These are phyloP conservation scores for Planoprotostelium fungivorum DNA, from an alignment of 78 protist genomes.

Conservation along the genomic window DNA sequence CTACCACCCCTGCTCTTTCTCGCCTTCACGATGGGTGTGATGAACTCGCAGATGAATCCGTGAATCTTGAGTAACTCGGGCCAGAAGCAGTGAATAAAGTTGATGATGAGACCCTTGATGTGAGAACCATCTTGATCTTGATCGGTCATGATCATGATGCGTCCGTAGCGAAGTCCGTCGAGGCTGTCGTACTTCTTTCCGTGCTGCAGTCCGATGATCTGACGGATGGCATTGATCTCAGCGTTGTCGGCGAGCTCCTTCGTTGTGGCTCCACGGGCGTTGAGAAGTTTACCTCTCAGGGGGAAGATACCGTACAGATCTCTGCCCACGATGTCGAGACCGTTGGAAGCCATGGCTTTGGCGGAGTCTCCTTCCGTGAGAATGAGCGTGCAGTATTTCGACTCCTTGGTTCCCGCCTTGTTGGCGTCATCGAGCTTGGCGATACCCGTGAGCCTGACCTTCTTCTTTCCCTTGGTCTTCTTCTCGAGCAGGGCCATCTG, in stretches of 20 bases:
- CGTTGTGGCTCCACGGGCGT: slow-evolving; percentile 92
- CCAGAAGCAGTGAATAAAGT: slow-evolving; percentile 95
- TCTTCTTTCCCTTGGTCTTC: slow-evolving; percentile 17
- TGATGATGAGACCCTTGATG: slow-evolving; percentile 99
- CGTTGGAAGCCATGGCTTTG: slow-evolving; percentile 64
- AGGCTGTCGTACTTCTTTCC: slow-evolving; percentile 49
- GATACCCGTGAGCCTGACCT: slow-evolving; percentile 45
- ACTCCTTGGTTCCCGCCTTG: slow-evolving; percentile 84
- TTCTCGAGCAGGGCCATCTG: slow-evolving; percentile 14
- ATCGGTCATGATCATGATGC: slow-evolving; percentile 99
- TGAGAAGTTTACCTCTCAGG: slow-evolving; percentile 96
- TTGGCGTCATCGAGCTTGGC: slow-evolving; percentile 97
- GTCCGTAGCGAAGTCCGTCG: slow-evolving; percentile 93
- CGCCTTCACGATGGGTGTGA: slow-evolving; percentile 98
- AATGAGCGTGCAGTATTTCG: slow-evolving; percentile 94
- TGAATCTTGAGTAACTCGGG: slow-evolving; percentile 84
- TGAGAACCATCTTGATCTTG: slow-evolving; percentile 99
- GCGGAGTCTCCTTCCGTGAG: slow-evolving; percentile 82
- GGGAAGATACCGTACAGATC: slow-evolving; percentile 99
- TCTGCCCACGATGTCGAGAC: slow-evolving; percentile 90
- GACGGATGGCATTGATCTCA: slow-evolving; percentile 79
- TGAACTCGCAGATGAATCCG: slow-evolving; percentile 92
- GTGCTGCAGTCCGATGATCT: slow-evolving; percentile 90
- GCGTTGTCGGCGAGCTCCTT: slow-evolving; percentile 67
- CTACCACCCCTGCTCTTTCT: background rate